Evolutionary conservation across 2,329 filamentous ascomycete species (phyloP), one percentile per base, ranked within the genome.

Genomic region (Diaporthe australafricana): DNA sequence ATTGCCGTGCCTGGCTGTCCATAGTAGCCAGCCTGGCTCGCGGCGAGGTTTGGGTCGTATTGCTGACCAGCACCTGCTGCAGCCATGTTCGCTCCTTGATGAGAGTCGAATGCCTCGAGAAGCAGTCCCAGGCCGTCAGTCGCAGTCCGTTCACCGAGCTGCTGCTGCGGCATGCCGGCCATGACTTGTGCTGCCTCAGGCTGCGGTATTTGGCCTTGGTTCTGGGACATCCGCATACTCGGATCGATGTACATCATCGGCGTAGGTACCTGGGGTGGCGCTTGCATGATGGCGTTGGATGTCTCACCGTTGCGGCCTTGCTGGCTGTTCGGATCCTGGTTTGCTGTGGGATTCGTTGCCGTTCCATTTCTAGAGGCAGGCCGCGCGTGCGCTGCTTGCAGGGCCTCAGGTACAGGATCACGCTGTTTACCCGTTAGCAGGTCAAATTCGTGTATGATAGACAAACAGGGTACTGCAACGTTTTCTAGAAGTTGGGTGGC

Each of bases 91-190:
- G 55, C 50, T 7, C 77, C 77, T 45, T 80, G 80, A 66, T 83
- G 79, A 14, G 83, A 76, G 60, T 78, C 77, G 27, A 78, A 86
- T 2, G 81, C 80, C 62, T 83, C 81, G 42, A 86, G 81, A 9
- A 85, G 78, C 77, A 87, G 81, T 27, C 81, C 80, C 32, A 86
- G 78, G 1, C 82, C 81, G 47, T 84, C 80, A 16, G 77, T 79
- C 17, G 78, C 70, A 50, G 52, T 76, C 73, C 45, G 78, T 68
- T 25, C 75, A 2, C 68, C 71, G n/a, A 73, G 67, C 57, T 73
- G 76, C 66, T 75, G 77, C n/a, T 71, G 65, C 32, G 69, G 70
- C 62, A 75, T 66, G 8, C 74, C 75, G 11, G 74, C 74, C 42
- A 77, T 75, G 17, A 75, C 71, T 16, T 72, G 70, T n/a, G 70